phyloP scores from a whole-genome alignment of 1,284 basidiomycete genomes.

The Thelephora terrestris region DNA sequence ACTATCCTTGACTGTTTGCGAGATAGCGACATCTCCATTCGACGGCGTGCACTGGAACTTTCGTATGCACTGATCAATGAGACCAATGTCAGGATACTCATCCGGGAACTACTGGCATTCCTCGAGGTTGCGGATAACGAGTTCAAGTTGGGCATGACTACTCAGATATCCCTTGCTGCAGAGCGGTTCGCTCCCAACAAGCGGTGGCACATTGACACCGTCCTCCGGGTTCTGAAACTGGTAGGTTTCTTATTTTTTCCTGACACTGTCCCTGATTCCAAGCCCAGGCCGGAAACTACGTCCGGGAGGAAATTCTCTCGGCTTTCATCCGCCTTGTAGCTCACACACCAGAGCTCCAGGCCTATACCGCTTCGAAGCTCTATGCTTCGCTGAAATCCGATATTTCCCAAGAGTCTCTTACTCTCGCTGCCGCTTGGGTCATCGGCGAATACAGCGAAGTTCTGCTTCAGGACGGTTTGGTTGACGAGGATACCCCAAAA shows the following conservation, averaged over 20 bases:
- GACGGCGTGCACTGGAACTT: constrained; percentile 91
- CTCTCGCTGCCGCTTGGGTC: constrained; percentile 90
- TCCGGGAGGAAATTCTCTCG: constrained; percentile 92
- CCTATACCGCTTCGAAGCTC: constrained; percentile 90
- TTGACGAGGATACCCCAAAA: constrained; percentile 79
- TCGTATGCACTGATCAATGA: constrained; percentile 98
- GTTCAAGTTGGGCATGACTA: constrained; percentile 97
- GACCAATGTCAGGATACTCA: constrained; percentile 86
- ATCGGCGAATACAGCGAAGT: constrained; percentile 96
- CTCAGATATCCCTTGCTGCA: constrained; percentile 93
- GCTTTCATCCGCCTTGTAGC: constrained; percentile 94
- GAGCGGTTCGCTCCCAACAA: constrained; percentile 97
- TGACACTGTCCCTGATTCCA: constrained; percentile 3
- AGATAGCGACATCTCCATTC: constrained; percentile 98
- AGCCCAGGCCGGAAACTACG: constrained; percentile 90
- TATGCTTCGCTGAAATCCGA: constrained; percentile 84
- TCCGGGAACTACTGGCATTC: constrained; percentile 90
- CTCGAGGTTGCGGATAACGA: constrained; percentile 98
- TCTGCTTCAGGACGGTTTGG: constrained; percentile 80
- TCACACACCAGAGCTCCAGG: constrained; percentile 95
- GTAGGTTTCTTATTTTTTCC: constrained; percentile 34
- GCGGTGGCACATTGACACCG: constrained; percentile 99
- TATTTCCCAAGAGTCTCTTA: constrained; percentile 94
- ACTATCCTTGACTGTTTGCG: constrained; percentile 97
- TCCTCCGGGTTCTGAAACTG: constrained; percentile 85